Evolutionary conservation across 2,329 filamentous ascomycete genomes (phyloP).

Genomic region (Didymella sp.): DNA sequence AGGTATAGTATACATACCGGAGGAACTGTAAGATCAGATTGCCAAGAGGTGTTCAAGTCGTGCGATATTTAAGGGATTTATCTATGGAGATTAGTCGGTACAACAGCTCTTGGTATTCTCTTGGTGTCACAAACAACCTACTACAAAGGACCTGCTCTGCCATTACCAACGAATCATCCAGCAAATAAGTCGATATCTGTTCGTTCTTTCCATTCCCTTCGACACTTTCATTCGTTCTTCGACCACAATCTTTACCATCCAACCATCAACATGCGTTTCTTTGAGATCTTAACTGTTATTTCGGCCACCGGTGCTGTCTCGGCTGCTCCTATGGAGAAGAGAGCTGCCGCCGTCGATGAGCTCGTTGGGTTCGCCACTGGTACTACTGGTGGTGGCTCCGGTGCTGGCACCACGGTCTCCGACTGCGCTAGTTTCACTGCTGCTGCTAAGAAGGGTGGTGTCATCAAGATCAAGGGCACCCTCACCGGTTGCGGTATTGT

Average conservation of each 20-base stretch:
- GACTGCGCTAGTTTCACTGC: constrained; percentile 59
- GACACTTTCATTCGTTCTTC: constrained; percentile 20
- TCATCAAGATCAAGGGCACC: constrained; percentile 44
- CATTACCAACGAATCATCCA: constrained; percentile 1
- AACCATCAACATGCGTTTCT: constrained; percentile 37
- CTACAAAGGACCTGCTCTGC: constrained; percentile 17
- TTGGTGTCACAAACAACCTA: constrained; percentile 15
- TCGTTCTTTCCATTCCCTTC: constrained; percentile 23
- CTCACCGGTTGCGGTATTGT: constrained; percentile 44
- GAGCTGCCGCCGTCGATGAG: constrained; percentile 40
- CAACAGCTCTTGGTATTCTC: constrained; percentile 15
- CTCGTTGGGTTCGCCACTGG: constrained; percentile 58
- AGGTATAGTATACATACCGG: constrained; percentile 20
- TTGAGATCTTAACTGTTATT: constrained; percentile 34
- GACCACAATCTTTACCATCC: constrained; percentile 12
- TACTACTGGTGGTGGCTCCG: constrained; percentile 64
- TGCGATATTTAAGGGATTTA: constrained; percentile 29
- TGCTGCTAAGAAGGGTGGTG: constrained; percentile 53
- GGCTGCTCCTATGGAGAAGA: constrained; percentile 33
- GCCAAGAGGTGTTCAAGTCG: constrained; percentile 17
- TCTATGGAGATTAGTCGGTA: constrained; percentile 20
- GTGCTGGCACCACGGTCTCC: constrained; percentile 62
- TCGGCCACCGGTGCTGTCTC: constrained; percentile 36
- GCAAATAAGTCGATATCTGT: constrained; percentile 29
- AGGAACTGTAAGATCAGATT: constrained; percentile 18